These are phyloP conservation scores for Diaporthe sp. DNA, from an alignment of 2,329 filamentous ascomycete species.

Conservation along the genomic window DNA sequence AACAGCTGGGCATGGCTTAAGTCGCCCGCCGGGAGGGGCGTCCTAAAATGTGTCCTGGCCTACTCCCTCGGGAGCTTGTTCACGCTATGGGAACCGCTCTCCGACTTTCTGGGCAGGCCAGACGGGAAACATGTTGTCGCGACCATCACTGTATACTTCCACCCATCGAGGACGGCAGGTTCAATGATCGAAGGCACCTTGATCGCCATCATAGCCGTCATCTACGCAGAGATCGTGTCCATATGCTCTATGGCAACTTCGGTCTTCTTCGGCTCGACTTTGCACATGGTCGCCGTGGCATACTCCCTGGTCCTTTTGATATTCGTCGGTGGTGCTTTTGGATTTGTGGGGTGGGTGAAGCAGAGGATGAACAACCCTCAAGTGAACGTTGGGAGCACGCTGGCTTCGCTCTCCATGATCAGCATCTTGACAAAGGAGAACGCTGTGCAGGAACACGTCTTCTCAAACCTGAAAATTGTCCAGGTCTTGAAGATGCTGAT, in stretches of 20 bases:
- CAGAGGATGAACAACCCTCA: constrained; percentile 82
- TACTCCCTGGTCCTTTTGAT: constrained; percentile 84
- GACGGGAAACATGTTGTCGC: constrained; percentile 96
- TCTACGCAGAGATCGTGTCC: constrained; percentile 82
- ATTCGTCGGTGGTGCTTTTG: constrained; percentile 88
- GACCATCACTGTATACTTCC: constrained; percentile 95
- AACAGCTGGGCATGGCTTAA: constrained; percentile 70
- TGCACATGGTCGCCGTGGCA: constrained; percentile 77
- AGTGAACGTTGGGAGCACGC: constrained; percentile 86
- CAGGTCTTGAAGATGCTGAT: constrained; percentile 87
- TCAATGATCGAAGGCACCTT: constrained; percentile 90
- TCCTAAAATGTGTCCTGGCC: constrained; percentile 91
- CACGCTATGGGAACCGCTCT: constrained; percentile 83
- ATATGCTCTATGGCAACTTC: constrained; percentile 91
- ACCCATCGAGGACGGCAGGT: constrained; percentile 86
- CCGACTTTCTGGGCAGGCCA: constrained; percentile 80
- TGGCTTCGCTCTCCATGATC: constrained; percentile 90
- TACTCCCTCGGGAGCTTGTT: constrained; percentile 89
- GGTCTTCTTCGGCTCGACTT: constrained; percentile 78
- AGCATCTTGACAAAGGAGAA: constrained; percentile 93
- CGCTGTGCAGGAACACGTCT: constrained; percentile 83
- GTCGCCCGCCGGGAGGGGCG: constrained; percentile 81
- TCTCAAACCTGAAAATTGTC: constrained; percentile 83
- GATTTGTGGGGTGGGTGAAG: constrained; percentile 90
- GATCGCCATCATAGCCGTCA: constrained; percentile 81